Base-by-base conservation (phyloP, 1,284 basidiomycete species). In the Ganoderma multipileum region DNA sequence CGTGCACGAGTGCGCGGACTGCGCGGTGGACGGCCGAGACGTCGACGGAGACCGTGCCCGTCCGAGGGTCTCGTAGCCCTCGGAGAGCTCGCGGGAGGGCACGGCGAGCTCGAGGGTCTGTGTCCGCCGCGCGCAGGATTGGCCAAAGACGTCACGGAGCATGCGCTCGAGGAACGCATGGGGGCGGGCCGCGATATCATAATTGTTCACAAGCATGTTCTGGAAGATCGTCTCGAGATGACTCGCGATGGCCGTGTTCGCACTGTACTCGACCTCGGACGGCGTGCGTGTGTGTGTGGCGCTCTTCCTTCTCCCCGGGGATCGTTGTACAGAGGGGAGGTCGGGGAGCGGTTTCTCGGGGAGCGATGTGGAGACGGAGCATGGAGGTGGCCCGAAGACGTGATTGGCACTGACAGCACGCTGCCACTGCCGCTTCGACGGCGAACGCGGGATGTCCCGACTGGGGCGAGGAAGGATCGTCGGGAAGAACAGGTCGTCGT, bases 401-500 rank as follows among this genome's bases (percentile, higher is more conserved):
- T 44, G 36, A 26, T 70, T 63, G 14, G 61, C 33, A 58, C 66
- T 71, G n/a, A 67, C 60, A 36, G 66, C 54, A 9, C 71, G 67
- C 33, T 65, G 67, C 18, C 64, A 61, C 9, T 50, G 60, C 59
- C 38, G 41, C 54, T 42, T 68, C 4, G 67, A 61, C 8, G 67
- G 59, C 5, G 67, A 55, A 18, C 38, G 58, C 3, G 64, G 57
- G 8, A 50, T 16, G 30, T 68, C 64, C 52, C 64, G 20, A 38
- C 20, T 59, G 23, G 42, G 63, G 18, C 50, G 68, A 47, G 38
- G 67, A 23, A 47, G 68, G 70, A 66, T 79, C 78, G 44, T 80
- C 78, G 91, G 89, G 74, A 91, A 92, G 73, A 86, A 79, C 38
- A 91, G 77, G 72, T 89, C 82, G 76, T 94, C 92, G 78, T 92